A percentile compares a stretch with the other conserved stretches of the same genome.
Conservation (phyloP, 2,329 filamentous ascomycete genomes). For the Aspergillus caelatus region DNA sequence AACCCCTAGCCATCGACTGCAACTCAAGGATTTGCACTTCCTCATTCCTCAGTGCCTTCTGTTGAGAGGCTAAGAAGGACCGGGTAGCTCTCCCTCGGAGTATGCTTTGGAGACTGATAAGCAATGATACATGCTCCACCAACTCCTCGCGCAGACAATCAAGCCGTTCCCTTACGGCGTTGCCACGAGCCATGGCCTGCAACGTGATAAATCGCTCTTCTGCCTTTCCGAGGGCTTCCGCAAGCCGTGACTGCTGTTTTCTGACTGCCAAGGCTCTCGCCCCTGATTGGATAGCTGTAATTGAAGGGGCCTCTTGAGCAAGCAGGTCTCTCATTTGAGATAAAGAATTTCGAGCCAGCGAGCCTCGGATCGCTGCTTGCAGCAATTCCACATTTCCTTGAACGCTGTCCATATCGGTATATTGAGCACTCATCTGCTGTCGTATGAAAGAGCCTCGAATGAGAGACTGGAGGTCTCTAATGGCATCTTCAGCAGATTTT, state of each 20-base stretch:
- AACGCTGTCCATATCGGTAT: constrained; percentile 49
- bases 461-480: constrained; percentile 66
- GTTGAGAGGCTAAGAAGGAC: constrained; percentile 33
- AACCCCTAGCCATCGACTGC: constrained; percentile 56
- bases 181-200: constrained; percentile 51
- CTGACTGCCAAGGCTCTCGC: constrained; percentile 41
- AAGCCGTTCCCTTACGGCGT: constrained; percentile 30
- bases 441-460: constrained; percentile 69
- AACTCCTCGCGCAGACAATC: constrained; percentile 34
- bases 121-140: constrained; percentile 27
- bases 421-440: constrained; percentile 38
- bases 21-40: constrained; percentile 49
- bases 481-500: constrained; percentile 53
- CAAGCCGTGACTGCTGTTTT: constrained; percentile 42
- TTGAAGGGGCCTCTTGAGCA: constrained; percentile 26
- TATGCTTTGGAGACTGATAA: constrained; percentile 38
- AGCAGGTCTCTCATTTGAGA: constrained; percentile 30
- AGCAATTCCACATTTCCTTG: constrained; percentile 53
- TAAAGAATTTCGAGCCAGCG: constrained; percentile 44
- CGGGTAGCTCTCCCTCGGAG: constrained; percentile 37
- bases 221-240: constrained; percentile 45
- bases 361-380: constrained; percentile 64
- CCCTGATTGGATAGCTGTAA: constrained; percentile 41
- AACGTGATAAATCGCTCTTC: constrained; percentile 46
- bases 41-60: constrained; percentile 47